Evolutionary conservation across 257 asterid species (phyloP), one percentile per base, ranked within the genome.

Genomic region (Knoxia roxburghii): DNA sequence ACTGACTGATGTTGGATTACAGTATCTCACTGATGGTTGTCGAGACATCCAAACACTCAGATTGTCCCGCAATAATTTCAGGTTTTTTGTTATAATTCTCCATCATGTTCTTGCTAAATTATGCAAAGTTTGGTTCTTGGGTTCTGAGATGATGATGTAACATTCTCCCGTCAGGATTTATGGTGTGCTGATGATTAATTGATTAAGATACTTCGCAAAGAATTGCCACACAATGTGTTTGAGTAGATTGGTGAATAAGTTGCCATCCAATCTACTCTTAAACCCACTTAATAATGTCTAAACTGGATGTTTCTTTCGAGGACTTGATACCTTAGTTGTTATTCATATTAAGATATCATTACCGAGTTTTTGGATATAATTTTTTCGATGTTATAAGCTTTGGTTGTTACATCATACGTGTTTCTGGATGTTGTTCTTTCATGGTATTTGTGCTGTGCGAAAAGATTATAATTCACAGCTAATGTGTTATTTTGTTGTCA

Each of bases 1-100:
- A 56, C 71, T 91, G 83, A 84, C 96, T 10, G 95, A 89, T 76
- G 23, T 82, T 71, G 94, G 88, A 77, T 35, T 91, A 76, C 86
- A 84, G 73, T 79, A 69, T 81, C 87, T 91, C 59, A 89, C 96
- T 24, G 80, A 87, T 61, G 92, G 96, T 64, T 89, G 98, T 72
- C 75, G 74, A 84, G 77, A 74, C 27, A 80, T 91, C 72, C 84
- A 65, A 70, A 80, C 77, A 33, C 82, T 91, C 71, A 84, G 69
- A 76, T 76, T 89, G 70, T 70, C 81, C 50, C 82, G 90, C 76
- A 85, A 79, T 64, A 68, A 72, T 63, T 87, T 91, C 90, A 91
- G 98, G 98, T 90, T 76, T n/a, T 63, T 26, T 62, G 64, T 24
- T 17, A 52, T 46, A 9, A 18, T 32, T 32, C 39, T 54, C 26